Percentiles rank a stretch among this genome's conserved stretches.
phyloP scores from a whole-genome alignment of 805 yeast species.

The Candida ovalis region DNA sequence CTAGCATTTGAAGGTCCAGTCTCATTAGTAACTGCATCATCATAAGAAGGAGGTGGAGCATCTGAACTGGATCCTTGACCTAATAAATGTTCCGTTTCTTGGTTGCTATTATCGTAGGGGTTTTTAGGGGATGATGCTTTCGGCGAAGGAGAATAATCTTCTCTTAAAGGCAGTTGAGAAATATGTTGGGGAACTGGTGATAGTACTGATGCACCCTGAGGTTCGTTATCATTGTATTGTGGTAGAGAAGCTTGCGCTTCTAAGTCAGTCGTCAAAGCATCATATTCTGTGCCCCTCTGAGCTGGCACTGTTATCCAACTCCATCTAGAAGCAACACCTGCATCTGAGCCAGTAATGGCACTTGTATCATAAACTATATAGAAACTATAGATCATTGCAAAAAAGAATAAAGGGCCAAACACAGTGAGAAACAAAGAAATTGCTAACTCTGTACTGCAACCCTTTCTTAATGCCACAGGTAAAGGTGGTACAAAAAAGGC shows the following conservation, averaged over 20 bases:
- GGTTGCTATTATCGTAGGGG: background rate
- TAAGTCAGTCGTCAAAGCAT: background rate
- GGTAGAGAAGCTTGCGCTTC: background rate
- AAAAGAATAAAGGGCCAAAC: constrained; percentile 40
- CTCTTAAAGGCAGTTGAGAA: constrained; percentile 4
- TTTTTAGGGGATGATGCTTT: background rate
- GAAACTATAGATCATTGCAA: constrained; percentile 49
- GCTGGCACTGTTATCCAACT: background rate
- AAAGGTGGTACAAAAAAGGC: constrained; percentile 72
- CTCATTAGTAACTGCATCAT: constrained; percentile 12
- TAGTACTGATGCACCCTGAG: background rate
- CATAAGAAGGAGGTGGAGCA: constrained; percentile 20
- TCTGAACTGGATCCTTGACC: constrained; percentile 4
- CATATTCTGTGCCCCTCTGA: background rate
- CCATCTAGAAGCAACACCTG: constrained; percentile 16
- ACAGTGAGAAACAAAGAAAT: constrained; percentile 41
- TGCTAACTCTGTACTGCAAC: constrained; percentile 50
- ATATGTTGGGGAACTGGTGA: constrained; percentile 7
- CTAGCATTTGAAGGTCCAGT: background rate
- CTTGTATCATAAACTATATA: constrained; percentile 37
- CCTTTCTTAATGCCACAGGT: constrained; percentile 65
- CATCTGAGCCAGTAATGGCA: constrained; percentile 21
- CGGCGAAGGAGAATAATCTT: constrained; percentile 7
- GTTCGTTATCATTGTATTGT: background rate
- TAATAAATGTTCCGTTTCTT: constrained; percentile 1